A percentile compares a stretch with the other conserved stretches of the same genome.
Evolutionary conservation across 2,329 filamentous ascomycete genomes (phyloP).

Genomic region (Neonectria faginata): DNA sequence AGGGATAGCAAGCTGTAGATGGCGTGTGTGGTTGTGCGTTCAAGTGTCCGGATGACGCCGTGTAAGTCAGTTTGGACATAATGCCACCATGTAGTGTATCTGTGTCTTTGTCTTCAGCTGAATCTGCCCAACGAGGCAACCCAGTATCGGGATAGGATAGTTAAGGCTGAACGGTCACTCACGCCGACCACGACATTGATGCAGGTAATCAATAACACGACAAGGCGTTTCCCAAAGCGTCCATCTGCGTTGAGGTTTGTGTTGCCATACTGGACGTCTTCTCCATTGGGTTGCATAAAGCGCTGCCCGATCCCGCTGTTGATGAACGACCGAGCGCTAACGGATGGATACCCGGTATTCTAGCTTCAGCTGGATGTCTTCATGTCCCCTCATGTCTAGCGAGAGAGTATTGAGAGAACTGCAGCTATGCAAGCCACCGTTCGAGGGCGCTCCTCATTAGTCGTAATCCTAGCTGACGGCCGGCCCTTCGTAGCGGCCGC

Average conservation of each 20-base stretch:
- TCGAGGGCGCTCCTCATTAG: neutral
- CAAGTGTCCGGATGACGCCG: too few relatives aligned
- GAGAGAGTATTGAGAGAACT: neutral
- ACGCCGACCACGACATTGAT: neutral
- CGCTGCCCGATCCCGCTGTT: neutral
- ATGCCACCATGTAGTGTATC: neutral
- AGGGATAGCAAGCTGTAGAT: slow-evolving; percentile 68
- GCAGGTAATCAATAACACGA: neutral
- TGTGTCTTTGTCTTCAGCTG: neutral
- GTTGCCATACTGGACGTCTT: neutral
- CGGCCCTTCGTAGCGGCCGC: slow-evolving; percentile 40
- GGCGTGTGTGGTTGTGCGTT: too few relatives aligned
- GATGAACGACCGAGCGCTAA: neutral
- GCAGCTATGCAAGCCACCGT: slow-evolving; percentile 5
- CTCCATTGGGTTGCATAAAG: neutral
- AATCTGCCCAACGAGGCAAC: neutral
- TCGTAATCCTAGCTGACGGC: slow-evolving; percentile 36
- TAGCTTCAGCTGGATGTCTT: neutral
- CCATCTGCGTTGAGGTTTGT: neutral
- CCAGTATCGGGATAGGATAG: neutral
- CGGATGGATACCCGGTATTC: neutral
- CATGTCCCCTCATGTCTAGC: neutral
- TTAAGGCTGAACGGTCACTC: neutral
- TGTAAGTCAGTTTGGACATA: neutral
- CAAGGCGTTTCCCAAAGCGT: neutral